Evolutionary conservation across 148 eudicot species (phyloP).

Genomic region (Euryodendron excelsum): DNA sequence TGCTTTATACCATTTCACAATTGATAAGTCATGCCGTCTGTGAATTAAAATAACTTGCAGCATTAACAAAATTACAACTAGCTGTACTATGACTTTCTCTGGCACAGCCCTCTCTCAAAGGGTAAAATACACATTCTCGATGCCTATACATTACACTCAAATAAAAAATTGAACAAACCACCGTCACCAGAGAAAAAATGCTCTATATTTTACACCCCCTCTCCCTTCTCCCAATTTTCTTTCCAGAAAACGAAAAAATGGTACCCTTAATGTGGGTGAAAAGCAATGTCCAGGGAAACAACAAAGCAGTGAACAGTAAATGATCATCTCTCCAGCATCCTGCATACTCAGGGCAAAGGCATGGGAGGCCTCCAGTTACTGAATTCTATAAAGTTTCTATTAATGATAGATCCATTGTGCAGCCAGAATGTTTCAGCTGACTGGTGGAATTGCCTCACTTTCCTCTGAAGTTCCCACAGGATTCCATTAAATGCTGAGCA

Average conservation of each 20-base stretch:
- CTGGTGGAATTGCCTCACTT: conserved; percentile 80
- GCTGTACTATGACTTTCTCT: neutral
- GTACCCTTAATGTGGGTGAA: no score
- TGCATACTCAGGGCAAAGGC: conserved; percentile 60
- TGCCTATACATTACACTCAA: conserved; percentile 2
- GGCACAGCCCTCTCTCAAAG: neutral
- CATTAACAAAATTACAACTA: neutral
- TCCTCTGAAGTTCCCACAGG: conserved; percentile 89
- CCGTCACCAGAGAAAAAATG: neutral
- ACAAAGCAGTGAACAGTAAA: no score
- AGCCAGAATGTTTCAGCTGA: conserved; percentile 94
- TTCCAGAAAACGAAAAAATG: no score
- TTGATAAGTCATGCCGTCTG: no score
- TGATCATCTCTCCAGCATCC: no score
- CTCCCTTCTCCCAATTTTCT: no score
- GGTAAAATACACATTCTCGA: neutral
- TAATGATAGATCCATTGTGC: conserved; percentile 71
- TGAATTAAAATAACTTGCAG: no score
- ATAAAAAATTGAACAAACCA: no score
- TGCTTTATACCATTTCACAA: no score
- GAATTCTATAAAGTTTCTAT: conserved; percentile 68
- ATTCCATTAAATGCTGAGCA: conserved; percentile 85
- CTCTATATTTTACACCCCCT: neutral
- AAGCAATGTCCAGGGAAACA: no score
- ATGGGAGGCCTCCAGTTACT: conserved; percentile 78